phyloP scores from a whole-genome alignment of 1,284 basidiomycete genomes.

The Sanguinoderma infundibulare region DNA sequence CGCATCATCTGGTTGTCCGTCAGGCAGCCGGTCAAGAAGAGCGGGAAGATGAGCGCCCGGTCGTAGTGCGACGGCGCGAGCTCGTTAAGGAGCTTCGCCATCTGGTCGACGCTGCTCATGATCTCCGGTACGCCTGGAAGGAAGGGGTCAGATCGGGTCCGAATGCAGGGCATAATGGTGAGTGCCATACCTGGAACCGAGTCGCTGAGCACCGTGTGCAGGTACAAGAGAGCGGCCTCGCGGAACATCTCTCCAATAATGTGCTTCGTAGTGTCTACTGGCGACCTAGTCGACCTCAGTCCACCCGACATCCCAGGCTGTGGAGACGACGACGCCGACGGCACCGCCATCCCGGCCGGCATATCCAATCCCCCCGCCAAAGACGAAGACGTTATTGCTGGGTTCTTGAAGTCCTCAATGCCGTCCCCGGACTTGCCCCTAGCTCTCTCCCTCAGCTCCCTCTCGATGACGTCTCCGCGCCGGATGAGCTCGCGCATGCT shows the following conservation, averaged over 20 bases:
- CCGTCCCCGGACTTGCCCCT: slow-evolving; percentile 19
- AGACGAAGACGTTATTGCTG: slow-evolving; percentile 7
- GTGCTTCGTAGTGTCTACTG: slow-evolving; percentile 19
- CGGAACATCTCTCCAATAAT: slow-evolving; percentile 64
- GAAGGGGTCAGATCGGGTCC: slow-evolving; percentile 13
- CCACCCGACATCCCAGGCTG: slow-evolving; percentile 46
- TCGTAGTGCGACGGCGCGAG: slow-evolving; percentile 63
- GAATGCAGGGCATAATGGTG: slow-evolving; percentile 5
- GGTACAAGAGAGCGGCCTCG: slow-evolving; percentile 69
- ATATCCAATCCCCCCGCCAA: slow-evolving; percentile 16
- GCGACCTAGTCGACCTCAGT: slow-evolving; percentile 30
- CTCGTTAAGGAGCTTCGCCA: slow-evolving; percentile 56
- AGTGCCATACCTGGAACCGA: slow-evolving; percentile 58
- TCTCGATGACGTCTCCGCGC: slow-evolving; percentile 69
- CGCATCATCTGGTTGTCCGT: slow-evolving; percentile 64
- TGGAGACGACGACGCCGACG: slow-evolving; percentile 16
- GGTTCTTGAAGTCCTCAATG: slow-evolving; percentile 24
- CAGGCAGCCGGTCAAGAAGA: slow-evolving; percentile 73
- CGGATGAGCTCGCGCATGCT: slow-evolving; percentile 73
- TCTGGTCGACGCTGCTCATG: slow-evolving; percentile 52
- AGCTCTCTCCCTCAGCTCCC: slow-evolving; percentile 48
- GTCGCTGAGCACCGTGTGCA: slow-evolving; percentile 73
- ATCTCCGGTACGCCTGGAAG: slow-evolving; percentile 75
- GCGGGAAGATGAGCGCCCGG: slow-evolving; percentile 70
- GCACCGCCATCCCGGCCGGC: slow-evolving; percentile 23